Evolutionary conservation across 2,329 filamentous ascomycete genomes (phyloP).

Genomic region (Aspergillus hiratsukae): DNA sequence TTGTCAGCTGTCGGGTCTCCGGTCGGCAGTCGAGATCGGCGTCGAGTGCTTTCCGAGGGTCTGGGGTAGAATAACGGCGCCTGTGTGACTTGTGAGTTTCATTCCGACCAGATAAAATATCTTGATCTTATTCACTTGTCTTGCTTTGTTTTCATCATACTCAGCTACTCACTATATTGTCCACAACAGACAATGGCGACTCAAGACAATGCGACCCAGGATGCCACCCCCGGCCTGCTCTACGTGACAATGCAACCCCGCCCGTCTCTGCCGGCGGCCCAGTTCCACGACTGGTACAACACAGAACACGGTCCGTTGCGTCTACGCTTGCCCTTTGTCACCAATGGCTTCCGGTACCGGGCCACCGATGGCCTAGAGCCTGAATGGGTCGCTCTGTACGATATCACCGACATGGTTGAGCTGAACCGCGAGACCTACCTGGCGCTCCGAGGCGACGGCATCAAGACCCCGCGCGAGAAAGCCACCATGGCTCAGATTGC

Average conservation of each 20-base stretch:
- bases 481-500: conserved; percentile 61
- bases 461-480: conserved; percentile 56
- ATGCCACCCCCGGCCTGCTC: conserved; percentile 60
- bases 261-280: conserved; percentile 57
- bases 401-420: conserved; percentile 69
- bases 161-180: neutral
- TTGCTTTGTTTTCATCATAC: neutral
- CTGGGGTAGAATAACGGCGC: neutral
- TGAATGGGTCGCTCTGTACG: conserved; percentile 75
- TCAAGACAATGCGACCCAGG: too few relatives aligned
- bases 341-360: conserved; percentile 74
- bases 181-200: conserved; percentile 22
- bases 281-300: conserved; percentile 93
- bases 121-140: neutral
- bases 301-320: conserved; percentile 84
- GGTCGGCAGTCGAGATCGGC: conserved; percentile 23
- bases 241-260: conserved; percentile 83
- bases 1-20: neutral
- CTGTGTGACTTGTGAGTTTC: neutral
- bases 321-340: conserved; percentile 68
- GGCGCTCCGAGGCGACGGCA: conserved; percentile 40
- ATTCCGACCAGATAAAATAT: neutral
- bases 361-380: conserved; percentile 61
- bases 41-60: neutral
- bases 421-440: conserved; percentile 65